phyloP scores from a whole-genome alignment of 2,329 filamentous ascomycete genomes.

The Penicillium fuscoglaucum region DNA sequence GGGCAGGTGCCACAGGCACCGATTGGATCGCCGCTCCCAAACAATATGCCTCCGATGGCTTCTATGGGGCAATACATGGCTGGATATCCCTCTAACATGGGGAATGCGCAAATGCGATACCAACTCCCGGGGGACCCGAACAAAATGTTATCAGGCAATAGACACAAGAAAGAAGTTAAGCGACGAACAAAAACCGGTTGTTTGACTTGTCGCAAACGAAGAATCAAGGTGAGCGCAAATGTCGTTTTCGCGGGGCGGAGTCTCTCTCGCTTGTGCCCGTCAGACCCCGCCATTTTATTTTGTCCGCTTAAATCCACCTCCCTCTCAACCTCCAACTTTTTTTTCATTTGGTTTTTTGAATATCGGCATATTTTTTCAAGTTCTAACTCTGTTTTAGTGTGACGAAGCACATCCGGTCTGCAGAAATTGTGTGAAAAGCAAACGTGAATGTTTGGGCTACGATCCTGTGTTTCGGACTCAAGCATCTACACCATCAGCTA shows the following conservation, averaged over 20 bases:
- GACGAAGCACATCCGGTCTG: slow-evolving; percentile 94
- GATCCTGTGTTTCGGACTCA: slow-evolving; percentile 72
- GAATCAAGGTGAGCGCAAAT: slow-evolving; percentile 65
- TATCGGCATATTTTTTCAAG: slow-evolving; percentile 13
- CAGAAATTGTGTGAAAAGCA: slow-evolving; percentile 68
- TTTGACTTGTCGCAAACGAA: slow-evolving; percentile 62
- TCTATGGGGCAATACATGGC: slow-evolving; percentile 58
- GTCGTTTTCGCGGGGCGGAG: slow-evolving; percentile 23
- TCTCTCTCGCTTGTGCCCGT: slow-evolving; percentile 31
- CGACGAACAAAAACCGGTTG: slow-evolving; percentile 74
- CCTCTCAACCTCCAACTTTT: slow-evolving; percentile 16
- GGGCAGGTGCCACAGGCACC: slow-evolving; percentile 41
- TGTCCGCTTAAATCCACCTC: slow-evolving; percentile 18
- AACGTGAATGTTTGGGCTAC: slow-evolving; percentile 67
- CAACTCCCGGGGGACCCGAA: slow-evolving; percentile 51
- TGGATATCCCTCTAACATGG: slow-evolving; percentile 36
- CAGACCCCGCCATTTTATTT: slow-evolving; percentile 31
- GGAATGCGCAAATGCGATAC: slow-evolving; percentile 53
- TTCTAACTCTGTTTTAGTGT: slow-evolving; percentile 60
- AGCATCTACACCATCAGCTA: slow-evolving; percentile 63
- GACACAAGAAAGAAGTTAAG: slow-evolving; percentile 72
- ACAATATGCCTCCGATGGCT: slow-evolving; percentile 49
- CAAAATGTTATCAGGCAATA: slow-evolving; percentile 60
- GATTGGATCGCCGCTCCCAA: slow-evolving; percentile 55
- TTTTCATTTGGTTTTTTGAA: slow-evolving; percentile 4